A percentile compares a stretch with the other conserved stretches of the same genome.
Conservation (phyloP, 1,284 basidiomycete genomes). For the Melampsora abietis-canadensis region DNA sequence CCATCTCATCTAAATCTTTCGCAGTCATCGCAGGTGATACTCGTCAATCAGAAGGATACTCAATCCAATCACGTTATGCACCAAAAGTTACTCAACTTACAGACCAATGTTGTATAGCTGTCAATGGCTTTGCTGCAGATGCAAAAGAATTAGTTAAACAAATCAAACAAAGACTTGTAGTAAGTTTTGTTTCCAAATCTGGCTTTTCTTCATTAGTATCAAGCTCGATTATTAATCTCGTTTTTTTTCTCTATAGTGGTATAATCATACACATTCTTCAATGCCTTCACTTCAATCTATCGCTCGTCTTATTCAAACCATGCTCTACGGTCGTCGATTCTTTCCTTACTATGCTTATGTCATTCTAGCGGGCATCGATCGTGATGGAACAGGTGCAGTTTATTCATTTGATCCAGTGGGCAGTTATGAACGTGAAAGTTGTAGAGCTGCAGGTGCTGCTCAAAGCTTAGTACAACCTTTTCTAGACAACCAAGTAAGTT, state of each 20-base stretch:
- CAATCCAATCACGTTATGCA: conserved; percentile 92
- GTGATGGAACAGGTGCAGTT: conserved; percentile 86
- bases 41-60: conserved; percentile 87
- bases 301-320: conserved; percentile 88
- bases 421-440: conserved; percentile 89
- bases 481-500: conserved; percentile 82
- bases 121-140: conserved; percentile 91
- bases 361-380: conserved; percentile 88
- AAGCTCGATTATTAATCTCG: not conserved
- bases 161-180: conserved; percentile 86
- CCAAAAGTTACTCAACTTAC: conserved; percentile 83
- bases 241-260: conserved; percentile 66
- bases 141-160: conserved; percentile 93
- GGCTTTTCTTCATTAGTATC: not conserved
- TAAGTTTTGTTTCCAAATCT: conserved; percentile 52
- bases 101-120: conserved; percentile 84
- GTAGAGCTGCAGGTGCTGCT: conserved; percentile 87
- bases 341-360: conserved; percentile 96
- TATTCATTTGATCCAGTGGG: conserved; percentile 97
- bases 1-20: conserved; percentile 87
- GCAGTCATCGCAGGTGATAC: conserved; percentile 91
- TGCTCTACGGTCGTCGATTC: conserved; percentile 88
- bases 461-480: conserved; percentile 87
- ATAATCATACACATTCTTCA: conserved; percentile 86
- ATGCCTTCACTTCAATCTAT: conserved; percentile 88